phyloP scores from a whole-genome alignment of 1,284 basidiomycete species.

The Coniferiporia weirii region DNA sequence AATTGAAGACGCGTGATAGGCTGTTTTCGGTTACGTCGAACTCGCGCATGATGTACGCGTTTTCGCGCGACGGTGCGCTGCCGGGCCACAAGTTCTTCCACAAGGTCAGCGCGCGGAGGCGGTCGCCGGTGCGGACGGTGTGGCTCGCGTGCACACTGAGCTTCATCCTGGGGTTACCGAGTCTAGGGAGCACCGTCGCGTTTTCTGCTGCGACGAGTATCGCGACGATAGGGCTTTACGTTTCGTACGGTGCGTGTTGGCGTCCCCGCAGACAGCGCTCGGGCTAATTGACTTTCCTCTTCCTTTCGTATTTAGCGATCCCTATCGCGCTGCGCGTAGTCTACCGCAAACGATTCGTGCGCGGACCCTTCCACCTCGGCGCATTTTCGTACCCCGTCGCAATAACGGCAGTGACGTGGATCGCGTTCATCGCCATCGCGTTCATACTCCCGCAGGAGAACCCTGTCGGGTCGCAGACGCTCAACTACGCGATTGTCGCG shows the following conservation, averaged over 20 bases:
- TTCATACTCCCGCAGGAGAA: conserved; percentile 66
- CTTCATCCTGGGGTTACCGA: conserved; percentile 68
- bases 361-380: conserved; percentile 71
- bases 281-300: not conserved
- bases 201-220: conserved; percentile 73
- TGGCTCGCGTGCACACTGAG: conserved; percentile 76
- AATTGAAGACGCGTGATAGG: conserved; percentile 24
- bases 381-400: conserved; percentile 54
- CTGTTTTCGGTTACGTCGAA: conserved; percentile 75
- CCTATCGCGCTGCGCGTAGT: conserved; percentile 64
- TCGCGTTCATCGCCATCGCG: conserved; percentile 56
- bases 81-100: conserved; percentile 64
- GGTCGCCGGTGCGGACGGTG: conserved; percentile 68
- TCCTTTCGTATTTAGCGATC: conserved; percentile 41
- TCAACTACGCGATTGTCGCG: conserved; percentile 71
- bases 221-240: conserved; percentile 73
- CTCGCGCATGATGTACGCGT: conserved; percentile 77
- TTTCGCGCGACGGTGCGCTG: conserved; percentile 65
- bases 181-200: conserved; percentile 64
- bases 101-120: conserved; percentile 52
- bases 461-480: conserved; percentile 61
- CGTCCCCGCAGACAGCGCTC: not conserved
- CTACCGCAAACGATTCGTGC: conserved; percentile 52
- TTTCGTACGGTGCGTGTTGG: conserved; percentile 51
- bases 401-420: conserved; percentile 49